Evolutionary conservation across 495 filamentous ascomycete species (phyloP).

Genomic region (Thermothielavioides terrestris): DNA sequence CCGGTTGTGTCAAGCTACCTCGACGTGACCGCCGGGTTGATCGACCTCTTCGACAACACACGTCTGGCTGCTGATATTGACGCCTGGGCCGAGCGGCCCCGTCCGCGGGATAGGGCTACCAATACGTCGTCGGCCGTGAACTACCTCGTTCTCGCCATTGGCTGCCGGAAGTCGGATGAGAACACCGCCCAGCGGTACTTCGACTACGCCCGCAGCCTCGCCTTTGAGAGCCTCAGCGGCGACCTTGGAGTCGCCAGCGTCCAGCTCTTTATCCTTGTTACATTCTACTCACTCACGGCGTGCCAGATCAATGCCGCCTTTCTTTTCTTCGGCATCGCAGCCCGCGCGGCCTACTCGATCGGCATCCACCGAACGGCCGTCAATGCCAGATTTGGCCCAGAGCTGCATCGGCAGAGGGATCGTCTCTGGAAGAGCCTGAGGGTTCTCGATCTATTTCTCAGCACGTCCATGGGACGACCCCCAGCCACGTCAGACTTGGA

Average conservation of each 20-base stretch:
- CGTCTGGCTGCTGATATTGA: constrained; percentile 23
- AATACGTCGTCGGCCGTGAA: constrained; percentile 46
- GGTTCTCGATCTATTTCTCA: constrained; percentile 52
- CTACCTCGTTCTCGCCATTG: constrained; percentile 53
- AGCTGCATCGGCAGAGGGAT: constrained; percentile 42
- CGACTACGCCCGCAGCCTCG: constrained; percentile 46
- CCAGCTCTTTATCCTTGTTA: constrained; percentile 50
- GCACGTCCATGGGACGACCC: constrained; percentile 51
- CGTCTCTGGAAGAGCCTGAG: constrained; percentile 54
- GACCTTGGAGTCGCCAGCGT: constrained; percentile 50
- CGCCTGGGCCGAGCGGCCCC: constrained; percentile 20
- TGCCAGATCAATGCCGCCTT: constrained; percentile 56
- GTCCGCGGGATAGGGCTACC: constrained; percentile 8
- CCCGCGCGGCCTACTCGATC: constrained; percentile 51
- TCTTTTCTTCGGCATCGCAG: constrained; percentile 49
- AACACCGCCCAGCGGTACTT: constrained; percentile 45
- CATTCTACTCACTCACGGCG: constrained; percentile 52
- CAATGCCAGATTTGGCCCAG: constrained; percentile 47
- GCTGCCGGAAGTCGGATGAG: constrained; percentile 47
- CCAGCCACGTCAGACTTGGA: constrained; percentile 53
- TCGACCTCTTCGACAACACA: constrained; percentile 33
- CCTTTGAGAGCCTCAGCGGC: constrained; percentile 47
- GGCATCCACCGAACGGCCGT: constrained; percentile 54
- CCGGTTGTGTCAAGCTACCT: constrained; percentile 28
- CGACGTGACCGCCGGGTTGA: constrained; percentile 31